Base-by-base conservation (phyloP, 257 asterid species). In the Solanum sitiens region DNA sequence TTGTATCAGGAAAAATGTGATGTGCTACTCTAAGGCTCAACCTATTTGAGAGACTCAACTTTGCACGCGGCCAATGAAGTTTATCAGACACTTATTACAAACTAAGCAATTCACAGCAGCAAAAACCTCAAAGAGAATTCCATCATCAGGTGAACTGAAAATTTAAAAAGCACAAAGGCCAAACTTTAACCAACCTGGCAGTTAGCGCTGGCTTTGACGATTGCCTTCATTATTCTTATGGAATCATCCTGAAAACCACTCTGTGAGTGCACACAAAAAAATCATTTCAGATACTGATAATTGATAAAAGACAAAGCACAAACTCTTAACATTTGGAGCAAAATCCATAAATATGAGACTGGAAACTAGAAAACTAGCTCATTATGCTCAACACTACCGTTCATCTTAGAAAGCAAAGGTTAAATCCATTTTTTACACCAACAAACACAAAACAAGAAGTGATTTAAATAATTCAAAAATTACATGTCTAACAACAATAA, bases 171-270 rank as follows among this genome's bases (percentile, higher is more conserved):
- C 42, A 47, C 40, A 80, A 47, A 80, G 85, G 30, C 30, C 44
- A 30, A 79, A 47, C 68, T 47, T 44, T 18, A 47, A 90, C 93
- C 87, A 87, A 96, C 98, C 94, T 92, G 99, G 91, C 99, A 95
- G 87, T 89, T 87, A 76, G 89, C 84, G 84, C 89, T 94, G 90
- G 42, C 86, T 88, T 89, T 92, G 33, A 90, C 90, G 59, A 96
- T 94, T 30, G 87, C 50, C 92, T 83, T 96, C 99, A 94, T 95
- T 87, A 94, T 90, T 89, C 80, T 93, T 87, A 93, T 87, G 1
- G 99, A 94, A 42, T 95, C 97, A 74, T 95, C 98, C 75, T 92
- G 93, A 89, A 96, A 96, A 42, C 99, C 98, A 86, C 96, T 90
- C 99, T 96, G 91, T 90, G 68, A 18, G 37, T 79, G 39, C 50